A percentile compares a stretch with the other conserved stretches of the same genome.
Conservation (phyloP, 202 grass and related monocot genomes). For the Panicum hallii region DNA sequence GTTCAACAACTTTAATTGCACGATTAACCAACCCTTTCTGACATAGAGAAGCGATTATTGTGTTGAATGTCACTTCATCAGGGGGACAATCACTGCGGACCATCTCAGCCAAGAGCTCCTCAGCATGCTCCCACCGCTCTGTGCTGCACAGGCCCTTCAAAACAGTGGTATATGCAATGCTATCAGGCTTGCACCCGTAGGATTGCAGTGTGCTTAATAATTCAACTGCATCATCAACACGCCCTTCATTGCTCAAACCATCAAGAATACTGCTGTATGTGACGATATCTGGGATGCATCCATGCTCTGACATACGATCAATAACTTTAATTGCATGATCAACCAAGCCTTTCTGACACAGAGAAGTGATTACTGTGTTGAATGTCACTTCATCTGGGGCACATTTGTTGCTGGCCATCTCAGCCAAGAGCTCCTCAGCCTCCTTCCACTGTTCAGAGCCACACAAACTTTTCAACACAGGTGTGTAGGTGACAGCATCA, state of each 20-base stretch:
- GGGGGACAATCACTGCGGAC: constrained; percentile 5
- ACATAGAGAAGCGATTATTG: constrained; percentile 39
- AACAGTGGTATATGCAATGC: constrained; percentile 52
- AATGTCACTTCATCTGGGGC: constrained; percentile 59
- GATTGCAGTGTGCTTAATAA: constrained; percentile 43
- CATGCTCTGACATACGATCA: constrained; percentile 63
- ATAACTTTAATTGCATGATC: constrained; percentile 53
- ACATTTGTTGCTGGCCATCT: constrained; percentile 51
- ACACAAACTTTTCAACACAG: constrained; percentile 60
- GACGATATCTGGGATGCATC: constrained; percentile 56
- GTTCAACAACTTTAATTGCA: constrained; percentile 31
- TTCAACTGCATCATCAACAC: constrained; percentile 52
- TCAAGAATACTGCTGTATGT: constrained; percentile 62
- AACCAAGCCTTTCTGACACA: constrained; percentile 55
- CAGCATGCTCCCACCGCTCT: constrained; percentile 40
- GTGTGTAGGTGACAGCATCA: constrained; percentile 54
- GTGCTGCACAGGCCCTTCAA: constrained; percentile 53
- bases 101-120: constrained; percentile 45
- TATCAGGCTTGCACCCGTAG: constrained; percentile 58
- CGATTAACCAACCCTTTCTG: constrained; percentile 46
- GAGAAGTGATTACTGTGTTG: constrained; percentile 60
- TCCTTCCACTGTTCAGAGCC: constrained; percentile 60
- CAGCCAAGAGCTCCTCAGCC: constrained; percentile 59
- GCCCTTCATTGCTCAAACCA: constrained; percentile 56
- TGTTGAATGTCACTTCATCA: constrained; percentile 41